Evolutionary conservation across 495 filamentous ascomycete species (phyloP), one percentile per base, ranked within the genome.

Genomic region (Xanthoparmelia taractica): DNA sequence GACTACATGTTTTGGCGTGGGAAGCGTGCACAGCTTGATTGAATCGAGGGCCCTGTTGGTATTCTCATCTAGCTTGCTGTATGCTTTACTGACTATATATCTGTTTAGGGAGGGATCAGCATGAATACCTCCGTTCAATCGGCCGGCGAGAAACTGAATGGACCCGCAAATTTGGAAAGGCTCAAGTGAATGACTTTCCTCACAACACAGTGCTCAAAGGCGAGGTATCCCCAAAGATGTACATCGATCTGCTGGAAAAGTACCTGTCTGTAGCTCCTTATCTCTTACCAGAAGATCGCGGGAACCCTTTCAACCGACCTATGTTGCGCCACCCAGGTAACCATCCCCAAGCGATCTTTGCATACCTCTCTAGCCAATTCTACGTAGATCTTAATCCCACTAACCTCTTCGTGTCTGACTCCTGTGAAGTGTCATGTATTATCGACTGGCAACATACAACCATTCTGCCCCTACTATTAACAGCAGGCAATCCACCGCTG

Each of bases 31-130:
- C 25, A 63, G 17, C 29, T 70, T n/a, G 61, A 73, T 63, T 75
- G 57, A 65, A 75, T 65, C 74, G 72, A 69, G 75, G 77, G 13
- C 76, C 77, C 29, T 77, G 72, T 77, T 58, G 29, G 67, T 66
- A 20, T 52, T 54, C 50, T 31, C 29, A 11, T 17, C 59, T 27
- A 12, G 13, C 18, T 25, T 50, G 2, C 27, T 13, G 2, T 50
- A 8, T 15, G 8, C 20, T 27, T 58, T 8, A 59, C 33, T 58
- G 17, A 31, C 31, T 6, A 29, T 34, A 47, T 45, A 20, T 12
- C 25, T 31, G 17, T 17, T 17, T 23, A 58, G 61, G 40, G 54
- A 45, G 12, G 2, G 20, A 62, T n/a, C 58, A 37, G n/a, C 27
- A 47, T 18, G 62, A 65, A 52, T 40, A 54, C 48, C 62, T 23